phyloP scores from a whole-genome alignment of 1,284 basidiomycete species.

The Cystobasidium sp. region DNA sequence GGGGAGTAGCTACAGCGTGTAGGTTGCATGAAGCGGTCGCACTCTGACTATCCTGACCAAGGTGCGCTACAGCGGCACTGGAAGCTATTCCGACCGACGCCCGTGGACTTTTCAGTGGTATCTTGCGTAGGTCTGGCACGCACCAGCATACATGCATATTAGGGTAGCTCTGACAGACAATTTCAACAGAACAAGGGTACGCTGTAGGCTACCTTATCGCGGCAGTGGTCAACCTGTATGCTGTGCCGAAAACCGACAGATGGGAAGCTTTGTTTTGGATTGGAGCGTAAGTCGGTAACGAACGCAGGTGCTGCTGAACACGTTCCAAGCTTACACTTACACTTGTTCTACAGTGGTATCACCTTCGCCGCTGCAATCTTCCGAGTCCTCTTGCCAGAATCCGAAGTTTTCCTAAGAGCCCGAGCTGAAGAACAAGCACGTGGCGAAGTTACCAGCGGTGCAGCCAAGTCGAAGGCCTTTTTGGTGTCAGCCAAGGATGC shows the following conservation, averaged over 20 bases:
- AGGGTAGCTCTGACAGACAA: no score
- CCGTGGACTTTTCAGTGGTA: conserved; percentile 82
- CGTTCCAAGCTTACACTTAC: conserved; percentile 12
- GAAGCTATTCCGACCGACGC: conserved; percentile 87
- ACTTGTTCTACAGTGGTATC: conserved; percentile 63
- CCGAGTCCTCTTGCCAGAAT: conserved; percentile 78
- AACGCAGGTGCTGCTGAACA: background rate
- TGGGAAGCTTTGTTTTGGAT: conserved; percentile 63
- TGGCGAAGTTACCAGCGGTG: conserved; percentile 55
- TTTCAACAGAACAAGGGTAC: conserved; percentile 68
- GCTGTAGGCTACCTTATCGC: conserved; percentile 58
- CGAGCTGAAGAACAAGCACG: conserved; percentile 56
- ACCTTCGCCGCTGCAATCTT: conserved; percentile 74
- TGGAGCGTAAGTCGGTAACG: conserved; percentile 48
- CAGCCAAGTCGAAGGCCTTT: conserved; percentile 72
- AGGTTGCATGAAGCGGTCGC: background rate
- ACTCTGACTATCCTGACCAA: no score
- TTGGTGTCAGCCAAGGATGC: conserved; percentile 71
- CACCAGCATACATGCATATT: background rate
- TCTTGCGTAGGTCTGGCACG: conserved; percentile 61
- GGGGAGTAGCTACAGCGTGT: conserved; percentile 56
- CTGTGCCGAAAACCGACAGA: conserved; percentile 52
- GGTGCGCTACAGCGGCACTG: conserved; percentile 77
- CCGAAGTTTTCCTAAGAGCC: conserved; percentile 67
- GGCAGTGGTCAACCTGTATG: conserved; percentile 51